Base-by-base conservation (phyloP, 805 yeast species). In the Scheffersomyces spartinae region DNA sequence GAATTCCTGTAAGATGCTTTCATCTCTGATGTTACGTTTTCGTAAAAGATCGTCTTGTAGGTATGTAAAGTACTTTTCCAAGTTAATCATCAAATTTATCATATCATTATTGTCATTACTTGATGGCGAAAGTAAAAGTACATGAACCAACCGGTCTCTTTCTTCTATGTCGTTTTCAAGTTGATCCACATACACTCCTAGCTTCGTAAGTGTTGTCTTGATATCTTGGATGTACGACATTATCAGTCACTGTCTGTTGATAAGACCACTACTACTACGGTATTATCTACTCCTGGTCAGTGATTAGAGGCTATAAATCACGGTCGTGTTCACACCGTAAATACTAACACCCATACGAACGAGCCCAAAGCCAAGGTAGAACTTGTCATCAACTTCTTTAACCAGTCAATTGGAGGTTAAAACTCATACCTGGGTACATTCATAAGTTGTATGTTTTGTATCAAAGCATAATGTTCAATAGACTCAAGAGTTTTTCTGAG, bases 401-500 rank as follows among this genome's bases (percentile, higher is more conserved):
- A n/a, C n/a, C n/a, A n/a, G n/a, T n/a, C n/a, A n/a, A n/a, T n/a
- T n/a, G n/a, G n/a, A n/a, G n/a, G n/a, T n/a, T n/a, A n/a, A n/a
- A n/a, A n/a, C n/a, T n/a, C n/a, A n/a, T n/a, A n/a, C n/a, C n/a
- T n/a, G n/a, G n/a, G n/a, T n/a, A n/a, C n/a, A n/a, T n/a, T n/a
- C n/a, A n/a, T n/a, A n/a, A n/a, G n/a, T n/a, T n/a, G n/a, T n/a
- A n/a, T n/a, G n/a, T n/a, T n/a, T n/a, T n/a, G n/a, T n/a, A n/a
- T n/a, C n/a, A n/a, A n/a, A n/a, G n/a, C 13, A 6, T 18, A 18
- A 60, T 60, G 67, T 58, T 61, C 47, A 52, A 52, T 28, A 55
- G 55, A 31, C 45, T 61, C 15, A 57, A 54, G 39, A 49, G 50
- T 34, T 52, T 60, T 23, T 56, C 65, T 5, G 67, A 60, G 32